Percentiles rank a stretch among this genome's conserved stretches.
Conservation (phyloP, 805 yeast genomes). For the Candida chauliodis region DNA sequence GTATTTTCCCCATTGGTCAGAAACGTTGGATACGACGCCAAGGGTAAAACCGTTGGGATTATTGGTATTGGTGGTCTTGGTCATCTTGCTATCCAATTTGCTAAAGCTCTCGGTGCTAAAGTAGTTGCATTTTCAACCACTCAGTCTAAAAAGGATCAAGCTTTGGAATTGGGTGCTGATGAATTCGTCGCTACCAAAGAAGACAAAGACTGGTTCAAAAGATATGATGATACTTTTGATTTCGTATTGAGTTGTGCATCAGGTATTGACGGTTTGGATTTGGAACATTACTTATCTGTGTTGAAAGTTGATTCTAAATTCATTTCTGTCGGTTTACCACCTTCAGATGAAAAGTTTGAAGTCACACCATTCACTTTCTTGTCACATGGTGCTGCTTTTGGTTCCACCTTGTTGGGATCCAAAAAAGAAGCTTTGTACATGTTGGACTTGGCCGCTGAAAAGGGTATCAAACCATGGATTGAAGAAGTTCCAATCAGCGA, state of each 20-base stretch:
- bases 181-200: slow-evolving; percentile 49
- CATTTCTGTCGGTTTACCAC: slow-evolving; percentile 67
- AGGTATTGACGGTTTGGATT: slow-evolving; percentile 22
- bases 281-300: slow-evolving; percentile 29
- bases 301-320: slow-evolving; percentile 59
- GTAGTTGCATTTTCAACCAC: slow-evolving; percentile 44
- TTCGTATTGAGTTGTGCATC: slow-evolving; percentile 47
- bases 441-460: slow-evolving; percentile 60
- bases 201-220: slow-evolving; percentile 37
- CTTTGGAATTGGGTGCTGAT: slow-evolving; percentile 30
- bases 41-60: slow-evolving; percentile 48
- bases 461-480: slow-evolving; percentile 58
- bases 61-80: slow-evolving; percentile 70
- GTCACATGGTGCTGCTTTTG: slow-evolving; percentile 46
- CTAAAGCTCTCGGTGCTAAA: slow-evolving; percentile 62
- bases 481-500: slow-evolving; percentile 55
- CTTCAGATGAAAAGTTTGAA: slow-evolving; percentile 36
- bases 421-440: slow-evolving; percentile 63
- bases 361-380: slow-evolving; percentile 53
- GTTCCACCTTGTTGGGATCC: slow-evolving; percentile 60
- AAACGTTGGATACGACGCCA: slow-evolving; percentile 28
- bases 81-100: slow-evolving; percentile 57
- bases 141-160: slow-evolving; percentile 27
- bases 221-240: slow-evolving; percentile 36
- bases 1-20: slow-evolving; percentile 49